A percentile compares a stretch with the other conserved stretches of the same genome.
Conservation (phyloP, 129 eudicot species). For the Pittosporum tobira region DNA sequence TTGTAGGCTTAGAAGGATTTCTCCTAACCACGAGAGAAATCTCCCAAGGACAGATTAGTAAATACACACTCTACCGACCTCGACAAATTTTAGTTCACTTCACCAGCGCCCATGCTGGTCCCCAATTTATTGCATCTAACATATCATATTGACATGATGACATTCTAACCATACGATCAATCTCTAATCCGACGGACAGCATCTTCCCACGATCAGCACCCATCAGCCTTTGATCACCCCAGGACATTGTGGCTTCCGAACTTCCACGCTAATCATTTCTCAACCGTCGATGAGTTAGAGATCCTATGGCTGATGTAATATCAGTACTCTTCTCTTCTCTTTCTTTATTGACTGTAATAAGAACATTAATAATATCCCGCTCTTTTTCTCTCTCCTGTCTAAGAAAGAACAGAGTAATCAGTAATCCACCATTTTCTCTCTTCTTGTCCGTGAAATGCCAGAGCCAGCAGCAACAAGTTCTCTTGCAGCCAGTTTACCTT, state of each 20-base stretch:
- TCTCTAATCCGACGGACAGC: conserved; percentile 14
- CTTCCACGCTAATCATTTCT: conserved; percentile 38
- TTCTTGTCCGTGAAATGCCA: conserved; percentile 42
- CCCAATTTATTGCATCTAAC: conserved; percentile 11
- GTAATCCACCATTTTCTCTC: background rate
- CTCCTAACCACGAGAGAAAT: background rate
- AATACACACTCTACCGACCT: background rate
- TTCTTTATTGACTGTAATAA: conserved; percentile 1
- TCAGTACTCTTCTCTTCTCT: conserved; percentile 13
- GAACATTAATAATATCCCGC: conserved; percentile 49
- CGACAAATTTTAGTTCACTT: conserved; percentile 4
- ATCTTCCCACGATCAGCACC: conserved; percentile 35
- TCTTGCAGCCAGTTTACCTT: conserved; percentile 64
- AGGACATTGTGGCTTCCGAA: conserved; percentile 39
- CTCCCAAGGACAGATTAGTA: background rate
- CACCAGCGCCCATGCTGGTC: conserved; percentile 6
- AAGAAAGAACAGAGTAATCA: background rate
- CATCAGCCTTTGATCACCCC: conserved; percentile 53
- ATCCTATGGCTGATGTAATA: conserved; percentile 32
- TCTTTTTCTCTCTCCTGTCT: conserved; percentile 22
- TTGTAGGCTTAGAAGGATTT: no score
- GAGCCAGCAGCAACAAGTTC: conserved; percentile 83
- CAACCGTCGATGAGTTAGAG: conserved; percentile 20
- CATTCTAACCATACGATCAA: conserved; percentile 31
- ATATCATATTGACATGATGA: no score